phyloP scores from a whole-genome alignment of 2,329 filamentous ascomycete genomes.

The Aspergillus udagawae region DNA sequence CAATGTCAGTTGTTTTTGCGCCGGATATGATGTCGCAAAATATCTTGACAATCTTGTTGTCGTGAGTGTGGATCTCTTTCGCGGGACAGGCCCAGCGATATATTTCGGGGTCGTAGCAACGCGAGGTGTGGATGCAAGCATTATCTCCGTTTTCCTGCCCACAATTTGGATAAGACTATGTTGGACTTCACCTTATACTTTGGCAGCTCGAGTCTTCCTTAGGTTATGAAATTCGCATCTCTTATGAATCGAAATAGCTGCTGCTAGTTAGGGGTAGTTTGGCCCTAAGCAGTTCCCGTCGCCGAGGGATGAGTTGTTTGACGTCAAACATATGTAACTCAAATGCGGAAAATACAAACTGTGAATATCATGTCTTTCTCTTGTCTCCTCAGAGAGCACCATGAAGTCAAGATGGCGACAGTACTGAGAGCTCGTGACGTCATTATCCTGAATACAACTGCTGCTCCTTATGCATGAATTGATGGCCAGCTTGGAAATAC shows the following conservation, averaged over 20 bases:
- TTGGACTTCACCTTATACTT: not conserved
- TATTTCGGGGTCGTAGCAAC: conserved; percentile 5
- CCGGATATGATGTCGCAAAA: conserved; percentile 17
- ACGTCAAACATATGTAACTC: conserved; percentile 17
- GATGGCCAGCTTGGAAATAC: no score
- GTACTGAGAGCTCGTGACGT: not conserved
- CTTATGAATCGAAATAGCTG: not conserved
- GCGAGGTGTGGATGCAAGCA: conserved; percentile 6
- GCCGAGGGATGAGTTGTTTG: not conserved
- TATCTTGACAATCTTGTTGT: conserved; percentile 6
- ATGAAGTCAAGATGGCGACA: conserved; percentile 7
- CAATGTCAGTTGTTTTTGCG: conserved; percentile 27
- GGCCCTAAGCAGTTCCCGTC: no score
- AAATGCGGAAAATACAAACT: not conserved
- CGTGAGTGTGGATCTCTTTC: conserved; percentile 8
- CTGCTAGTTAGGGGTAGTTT: no score
- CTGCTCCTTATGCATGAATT: no score
- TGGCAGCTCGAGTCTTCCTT: not conserved
- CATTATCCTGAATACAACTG: not conserved
- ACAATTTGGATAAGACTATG: not conserved
- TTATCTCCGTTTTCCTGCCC: not conserved
- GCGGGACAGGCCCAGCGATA: conserved; percentile 2
- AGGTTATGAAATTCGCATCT: not conserved
- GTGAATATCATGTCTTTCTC: no score
- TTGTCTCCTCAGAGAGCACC: not conserved